These are phyloP conservation scores for Backusella circina DNA, from an alignment of 192 early-diverging fungal genomes.

Conservation along the genomic window DNA sequence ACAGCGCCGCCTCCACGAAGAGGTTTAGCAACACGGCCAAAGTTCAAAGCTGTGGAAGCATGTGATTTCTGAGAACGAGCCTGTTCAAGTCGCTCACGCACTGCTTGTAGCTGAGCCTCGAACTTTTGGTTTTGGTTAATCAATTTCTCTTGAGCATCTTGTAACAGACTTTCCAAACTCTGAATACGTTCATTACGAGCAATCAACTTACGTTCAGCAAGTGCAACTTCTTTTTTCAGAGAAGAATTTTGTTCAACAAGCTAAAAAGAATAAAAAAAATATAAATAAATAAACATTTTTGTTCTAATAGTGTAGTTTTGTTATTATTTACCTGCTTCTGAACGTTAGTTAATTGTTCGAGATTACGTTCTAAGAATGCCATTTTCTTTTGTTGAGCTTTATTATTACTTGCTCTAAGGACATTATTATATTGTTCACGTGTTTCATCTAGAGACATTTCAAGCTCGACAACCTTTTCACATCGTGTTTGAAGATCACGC, in stretches of 20 bases:
- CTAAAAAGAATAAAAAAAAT: slow-evolving; percentile 23
- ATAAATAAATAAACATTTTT: neutral
- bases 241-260: slow-evolving; percentile 95
- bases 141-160: slow-evolving; percentile 82
- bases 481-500: slow-evolving; percentile 95
- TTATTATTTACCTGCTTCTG: slow-evolving; percentile 68
- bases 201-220: slow-evolving; percentile 87
- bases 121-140: slow-evolving; percentile 77
- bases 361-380: slow-evolving; percentile 93
- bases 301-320: neutral
- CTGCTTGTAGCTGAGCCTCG: slow-evolving; percentile 72
- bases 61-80: slow-evolving; percentile 52
- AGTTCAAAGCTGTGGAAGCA: slow-evolving; percentile 29
- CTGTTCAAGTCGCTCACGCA: slow-evolving; percentile 78
- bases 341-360: slow-evolving; percentile 93
- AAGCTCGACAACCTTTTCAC: slow-evolving; percentile 97
- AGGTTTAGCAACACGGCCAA: slow-evolving; percentile 81
- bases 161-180: slow-evolving; percentile 80
- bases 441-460: slow-evolving; percentile 96
- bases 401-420: slow-evolving; percentile 78
- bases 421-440: slow-evolving; percentile 87
- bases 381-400: slow-evolving; percentile 91
- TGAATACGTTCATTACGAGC: slow-evolving; percentile 93
- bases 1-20: slow-evolving; percentile 69
- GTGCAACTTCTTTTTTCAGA: slow-evolving; percentile 90